Conservation (phyloP, 2,329 filamentous ascomycete genomes). For the Grosmannia serpens region DNA sequence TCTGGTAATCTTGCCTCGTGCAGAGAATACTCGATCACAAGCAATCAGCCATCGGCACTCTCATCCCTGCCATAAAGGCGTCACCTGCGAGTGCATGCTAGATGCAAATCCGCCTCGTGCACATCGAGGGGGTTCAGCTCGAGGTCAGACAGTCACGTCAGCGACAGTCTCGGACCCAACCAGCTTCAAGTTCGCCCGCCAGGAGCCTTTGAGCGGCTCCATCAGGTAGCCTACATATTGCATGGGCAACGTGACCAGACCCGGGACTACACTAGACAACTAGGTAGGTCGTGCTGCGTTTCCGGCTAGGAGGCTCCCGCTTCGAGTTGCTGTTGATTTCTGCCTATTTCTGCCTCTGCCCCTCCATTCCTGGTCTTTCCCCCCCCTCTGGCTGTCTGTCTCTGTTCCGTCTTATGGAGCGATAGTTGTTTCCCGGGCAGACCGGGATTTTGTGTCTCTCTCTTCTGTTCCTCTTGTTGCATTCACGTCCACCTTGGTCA, state of each 20-base stretch:
- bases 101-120: too few relatives aligned
- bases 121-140: too few relatives aligned
- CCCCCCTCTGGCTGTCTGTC: not conserved
- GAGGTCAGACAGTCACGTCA: too few relatives aligned
- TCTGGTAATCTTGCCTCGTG: constrained; percentile 9
- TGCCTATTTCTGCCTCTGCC: too few relatives aligned
- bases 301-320: too few relatives aligned
- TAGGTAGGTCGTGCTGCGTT: not conserved
- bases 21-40: constrained; percentile 9
- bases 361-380: not conserved
- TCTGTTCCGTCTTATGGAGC: not conserved
- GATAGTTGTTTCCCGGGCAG: not conserved
- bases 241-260: not conserved
- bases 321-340: too few relatives aligned
- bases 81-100: not conserved
- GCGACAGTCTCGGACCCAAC: too few relatives aligned
- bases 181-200: not conserved
- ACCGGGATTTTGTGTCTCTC: not conserved
- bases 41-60: not conserved
- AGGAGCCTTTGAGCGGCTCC: not conserved
- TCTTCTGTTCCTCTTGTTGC: not conserved
- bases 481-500: constrained; percentile 7
- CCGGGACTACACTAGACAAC: not conserved
- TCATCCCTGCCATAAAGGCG: not conserved
- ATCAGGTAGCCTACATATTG: not conserved